Evolutionary conservation across 2,329 filamentous ascomycete genomes (phyloP).

Genomic region (Colletotrichum musae): DNA sequence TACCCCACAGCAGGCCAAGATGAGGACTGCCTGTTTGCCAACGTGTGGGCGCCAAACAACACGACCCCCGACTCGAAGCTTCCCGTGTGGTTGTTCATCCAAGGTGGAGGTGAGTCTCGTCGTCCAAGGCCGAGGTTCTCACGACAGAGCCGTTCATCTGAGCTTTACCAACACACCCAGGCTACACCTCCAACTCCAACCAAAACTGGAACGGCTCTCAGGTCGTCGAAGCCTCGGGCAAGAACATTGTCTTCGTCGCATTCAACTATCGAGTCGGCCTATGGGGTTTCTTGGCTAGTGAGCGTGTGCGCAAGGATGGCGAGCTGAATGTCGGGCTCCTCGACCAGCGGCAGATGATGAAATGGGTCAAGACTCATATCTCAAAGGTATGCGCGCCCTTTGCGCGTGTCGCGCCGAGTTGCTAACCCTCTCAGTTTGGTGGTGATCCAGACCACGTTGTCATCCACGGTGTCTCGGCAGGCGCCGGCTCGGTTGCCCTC

Average conservation of each 20-base stretch:
- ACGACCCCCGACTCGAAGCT: slow-evolving; percentile 66
- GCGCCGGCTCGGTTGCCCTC: slow-evolving; percentile 69
- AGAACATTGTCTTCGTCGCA: slow-evolving; percentile 68
- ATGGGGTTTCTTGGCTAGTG: slow-evolving; percentile 74
- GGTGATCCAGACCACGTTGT: slow-evolving; percentile 72
- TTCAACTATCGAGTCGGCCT: slow-evolving; percentile 76
- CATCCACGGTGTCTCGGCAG: slow-evolving; percentile 73
- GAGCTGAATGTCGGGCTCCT: slow-evolving; percentile 75
- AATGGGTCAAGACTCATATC: slow-evolving; percentile 75
- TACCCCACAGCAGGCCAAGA: slow-evolving; percentile 50
- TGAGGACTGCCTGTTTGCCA: slow-evolving; percentile 80
- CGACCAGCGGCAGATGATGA: slow-evolving; percentile 72
- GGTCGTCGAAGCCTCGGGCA: slow-evolving; percentile 59
- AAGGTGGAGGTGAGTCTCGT: slow-evolving; percentile 60
- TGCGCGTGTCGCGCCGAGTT: neutral
- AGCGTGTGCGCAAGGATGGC: slow-evolving; percentile 67
- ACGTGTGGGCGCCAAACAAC: slow-evolving; percentile 73
- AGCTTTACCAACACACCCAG: slow-evolving; percentile 44
- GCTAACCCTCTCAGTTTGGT: slow-evolving; percentile 60
- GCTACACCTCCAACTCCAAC: slow-evolving; percentile 64
- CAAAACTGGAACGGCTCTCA: slow-evolving; percentile 65
- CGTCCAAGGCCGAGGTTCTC: neutral
- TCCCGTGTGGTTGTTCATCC: slow-evolving; percentile 74
- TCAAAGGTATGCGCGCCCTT: slow-evolving; percentile 50
- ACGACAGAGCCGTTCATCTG: neutral